Evolutionary conservation across 495 filamentous ascomycete genomes (phyloP).

Genomic region (Penicillium fimorum): DNA sequence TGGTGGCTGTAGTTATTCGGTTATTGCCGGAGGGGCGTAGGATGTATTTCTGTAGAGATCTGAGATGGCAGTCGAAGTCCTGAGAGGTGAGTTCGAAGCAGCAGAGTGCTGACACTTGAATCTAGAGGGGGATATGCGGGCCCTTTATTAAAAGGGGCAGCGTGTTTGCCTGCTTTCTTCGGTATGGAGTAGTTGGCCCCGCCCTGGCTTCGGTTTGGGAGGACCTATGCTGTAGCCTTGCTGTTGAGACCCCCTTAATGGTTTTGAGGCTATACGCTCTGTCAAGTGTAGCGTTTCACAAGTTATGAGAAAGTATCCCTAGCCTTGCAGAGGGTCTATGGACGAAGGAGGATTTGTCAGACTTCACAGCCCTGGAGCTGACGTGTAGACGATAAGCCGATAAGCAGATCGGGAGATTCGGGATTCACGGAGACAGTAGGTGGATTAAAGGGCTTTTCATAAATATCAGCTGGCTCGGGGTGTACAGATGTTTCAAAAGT

Average conservation of each 20-base stretch:
- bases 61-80: background rate
- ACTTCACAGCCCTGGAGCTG: slow-evolving; percentile 3
- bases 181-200: slow-evolving; percentile 10
- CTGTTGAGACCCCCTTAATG: background rate
- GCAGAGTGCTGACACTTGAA: slow-evolving; percentile 5
- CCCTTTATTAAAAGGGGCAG: slow-evolving; percentile 7
- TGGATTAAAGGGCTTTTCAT: background rate
- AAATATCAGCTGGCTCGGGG: background rate
- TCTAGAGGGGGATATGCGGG: slow-evolving; percentile 3
- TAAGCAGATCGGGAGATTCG: slow-evolving; percentile 9
- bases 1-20: slow-evolving; percentile 40
- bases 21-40: slow-evolving; percentile 4
- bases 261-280: background rate
- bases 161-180: slow-evolving; percentile 10
- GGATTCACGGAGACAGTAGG: slow-evolving; percentile 1
- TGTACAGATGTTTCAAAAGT: slow-evolving; percentile 1
- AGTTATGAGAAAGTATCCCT: background rate
- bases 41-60: slow-evolving; percentile 4
- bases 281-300: background rate
- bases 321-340: slow-evolving; percentile 1
- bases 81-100: slow-evolving; percentile 11
- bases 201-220: slow-evolving; percentile 9
- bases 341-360: background rate
- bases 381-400: slow-evolving; percentile 15
- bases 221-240: background rate